Evolutionary conservation across 768 basidiomycete genomes (phyloP), one percentile per base, ranked within the genome.

Genomic region (Mycena capillaripes): DNA sequence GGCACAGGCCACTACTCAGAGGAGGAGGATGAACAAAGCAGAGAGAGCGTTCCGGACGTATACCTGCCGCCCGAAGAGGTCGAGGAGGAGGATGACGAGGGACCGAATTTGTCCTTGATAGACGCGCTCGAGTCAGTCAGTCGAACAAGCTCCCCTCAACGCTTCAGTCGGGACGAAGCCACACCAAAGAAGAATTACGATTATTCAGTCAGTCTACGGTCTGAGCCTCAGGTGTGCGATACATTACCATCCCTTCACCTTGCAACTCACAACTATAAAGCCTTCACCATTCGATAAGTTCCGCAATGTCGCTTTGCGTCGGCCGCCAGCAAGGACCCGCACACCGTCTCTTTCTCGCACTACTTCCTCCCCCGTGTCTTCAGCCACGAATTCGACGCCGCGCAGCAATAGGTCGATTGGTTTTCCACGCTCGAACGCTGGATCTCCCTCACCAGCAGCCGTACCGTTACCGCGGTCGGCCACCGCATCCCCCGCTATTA

Each of bases 311-410:
- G 86, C 88, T 16, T 73, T 91, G 58, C 89, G 92, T 36, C 86
- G 86, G 66, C 85, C 88, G 21, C 77, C 86, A 42, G 76, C 85
- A 23, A 86, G 90, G 32, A 84, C 85, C 23, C 89, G 92, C 30
- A 93, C 92, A 6, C 92, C 92, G 6, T 93, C 92, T 2, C 84
- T 93, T 11, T 88, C 92, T 10, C 88, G 87, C 60, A 92, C 91
- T 1, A 86, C 87, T 0, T 87, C 90, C 38, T 91, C 90, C 1
- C 86, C 85, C 27, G 84, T 86, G 0, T 90, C 92, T 14, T 92
- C 91, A 6, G 87, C 91, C 0, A 79, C 89, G 1, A 86, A 92
- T 72, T 91, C 92, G 3, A 93, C 92, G 2, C 92, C 92, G 27
- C 86, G 84, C 16, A 92, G 90, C 69, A 86, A 81, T 66, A 83